Conservation (phyloP, 768 basidiomycete species). For the Boletus rufocinnamomeus region DNA sequence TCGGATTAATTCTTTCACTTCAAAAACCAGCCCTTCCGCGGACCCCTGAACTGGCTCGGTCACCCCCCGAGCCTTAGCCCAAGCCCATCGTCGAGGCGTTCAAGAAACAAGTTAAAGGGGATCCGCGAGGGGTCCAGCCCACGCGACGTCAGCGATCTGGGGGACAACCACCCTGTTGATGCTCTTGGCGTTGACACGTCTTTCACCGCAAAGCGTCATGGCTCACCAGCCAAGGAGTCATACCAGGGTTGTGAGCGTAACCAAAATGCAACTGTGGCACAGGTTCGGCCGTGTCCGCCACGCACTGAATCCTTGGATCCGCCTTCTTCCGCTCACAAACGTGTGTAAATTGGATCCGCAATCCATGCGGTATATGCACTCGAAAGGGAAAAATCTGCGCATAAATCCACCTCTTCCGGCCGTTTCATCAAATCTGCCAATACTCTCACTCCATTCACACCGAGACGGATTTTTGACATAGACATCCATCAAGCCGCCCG, state of each 20-base stretch:
- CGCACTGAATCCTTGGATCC: not conserved
- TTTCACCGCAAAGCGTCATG: not conserved
- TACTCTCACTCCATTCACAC: not conserved
- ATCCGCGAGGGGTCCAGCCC: not conserved
- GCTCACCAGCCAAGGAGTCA: not conserved
- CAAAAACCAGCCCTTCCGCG: not conserved
- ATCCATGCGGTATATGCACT: not conserved
- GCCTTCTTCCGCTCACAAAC: not conserved
- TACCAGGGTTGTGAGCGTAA: not conserved
- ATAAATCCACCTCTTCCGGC: conserved; percentile 14
- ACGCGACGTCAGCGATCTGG: not conserved
- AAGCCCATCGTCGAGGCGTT: conserved; percentile 49
- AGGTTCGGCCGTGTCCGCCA: not conserved
- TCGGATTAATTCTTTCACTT: conserved; percentile 53
- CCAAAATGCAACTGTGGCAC: not conserved
- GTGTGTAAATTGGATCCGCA: too few species aligned
- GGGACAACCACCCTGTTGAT: not conserved
- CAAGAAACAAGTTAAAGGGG: conserved; percentile 40
- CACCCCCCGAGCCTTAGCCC: conserved; percentile 17
- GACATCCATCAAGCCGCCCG: not conserved
- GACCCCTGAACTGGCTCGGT: not conserved
- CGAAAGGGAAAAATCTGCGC: conserved; percentile 6
- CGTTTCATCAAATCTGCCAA: too few species aligned
- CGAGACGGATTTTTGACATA: not conserved
- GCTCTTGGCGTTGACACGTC: not conserved